These are phyloP conservation scores for Botrytis medusae DNA, from an alignment of 2,329 filamentous ascomycete genomes.

Conservation along the genomic window DNA sequence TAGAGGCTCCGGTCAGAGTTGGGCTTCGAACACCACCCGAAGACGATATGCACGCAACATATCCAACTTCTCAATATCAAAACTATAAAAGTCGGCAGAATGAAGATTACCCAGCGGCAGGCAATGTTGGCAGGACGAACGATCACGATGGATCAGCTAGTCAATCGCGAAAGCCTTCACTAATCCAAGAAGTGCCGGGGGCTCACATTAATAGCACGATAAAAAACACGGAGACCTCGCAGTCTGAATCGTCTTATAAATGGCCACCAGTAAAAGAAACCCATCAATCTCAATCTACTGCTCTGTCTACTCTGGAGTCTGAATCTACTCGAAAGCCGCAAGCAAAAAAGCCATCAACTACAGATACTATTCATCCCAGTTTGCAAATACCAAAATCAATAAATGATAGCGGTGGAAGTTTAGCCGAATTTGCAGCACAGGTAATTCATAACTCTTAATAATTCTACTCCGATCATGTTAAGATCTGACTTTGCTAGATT, in stretches of 20 bases:
- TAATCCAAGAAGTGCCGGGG: conserved; percentile 25
- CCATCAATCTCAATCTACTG: not conserved
- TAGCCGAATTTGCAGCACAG: conserved; percentile 82
- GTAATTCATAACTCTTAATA: conserved; percentile 47
- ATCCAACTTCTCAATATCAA: conserved; percentile 48
- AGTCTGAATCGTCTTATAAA: not conserved
- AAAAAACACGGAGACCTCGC: not conserved
- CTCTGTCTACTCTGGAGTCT: not conserved
- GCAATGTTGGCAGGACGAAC: not conserved
- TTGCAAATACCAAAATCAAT: conserved; percentile 75
- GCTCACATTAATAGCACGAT: not conserved
- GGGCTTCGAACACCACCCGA: conserved; percentile 53
- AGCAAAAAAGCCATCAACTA: conserved; percentile 30
- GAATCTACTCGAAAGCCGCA: conserved; percentile 22
- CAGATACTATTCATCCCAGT: conserved; percentile 34
- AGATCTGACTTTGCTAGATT: conserved; percentile 57
- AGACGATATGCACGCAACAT: conserved; percentile 54
- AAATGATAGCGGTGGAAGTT: conserved; percentile 69
- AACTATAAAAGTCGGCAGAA: conserved; percentile 47
- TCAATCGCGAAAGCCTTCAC: conserved; percentile 28
- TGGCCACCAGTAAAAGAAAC: not conserved
- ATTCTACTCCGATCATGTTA: not conserved
- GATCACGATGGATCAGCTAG: not conserved
- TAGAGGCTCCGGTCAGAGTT: conserved; percentile 35
- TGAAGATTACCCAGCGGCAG: conserved; percentile 36